Evolutionary conservation across 2,329 filamentous ascomycete species (phyloP).

Genomic region (Aurifilum marmelostoma): DNA sequence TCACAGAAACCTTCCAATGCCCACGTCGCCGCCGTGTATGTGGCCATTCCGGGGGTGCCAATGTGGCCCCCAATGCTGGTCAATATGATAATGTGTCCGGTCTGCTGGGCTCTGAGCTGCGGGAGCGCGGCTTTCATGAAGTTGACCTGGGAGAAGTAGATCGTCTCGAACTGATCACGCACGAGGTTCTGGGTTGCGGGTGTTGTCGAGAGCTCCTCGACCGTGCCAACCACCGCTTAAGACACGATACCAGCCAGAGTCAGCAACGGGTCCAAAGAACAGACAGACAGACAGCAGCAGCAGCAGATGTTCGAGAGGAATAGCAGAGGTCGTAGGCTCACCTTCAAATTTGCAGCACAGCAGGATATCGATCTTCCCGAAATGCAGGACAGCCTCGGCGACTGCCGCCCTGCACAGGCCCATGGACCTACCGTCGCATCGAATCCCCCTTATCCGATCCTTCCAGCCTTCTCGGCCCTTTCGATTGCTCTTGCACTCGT

Average conservation of each 20-base stretch:
- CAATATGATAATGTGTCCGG: slow-evolving; percentile 87
- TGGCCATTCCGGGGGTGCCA: slow-evolving; percentile 85
- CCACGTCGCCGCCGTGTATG: slow-evolving; percentile 93
- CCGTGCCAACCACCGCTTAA: slow-evolving; percentile 80
- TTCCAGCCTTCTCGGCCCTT: slow-evolving; percentile 78
- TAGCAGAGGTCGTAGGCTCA: slow-evolving; percentile 40
- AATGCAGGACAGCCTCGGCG: slow-evolving; percentile 81
- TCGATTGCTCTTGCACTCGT: slow-evolving; percentile 64
- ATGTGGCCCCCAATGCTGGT: slow-evolving; percentile 91
- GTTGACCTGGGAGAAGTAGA: slow-evolving; percentile 96
- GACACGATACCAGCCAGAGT: slow-evolving; percentile 28
- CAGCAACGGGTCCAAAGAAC: background rate
- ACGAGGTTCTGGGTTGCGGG: slow-evolving; percentile 76
- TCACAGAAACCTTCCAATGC: slow-evolving; percentile 96
- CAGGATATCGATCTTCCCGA: slow-evolving; percentile 86
- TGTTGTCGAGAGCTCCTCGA: slow-evolving; percentile 83
- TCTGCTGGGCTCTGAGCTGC: slow-evolving; percentile 75
- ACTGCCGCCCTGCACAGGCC: slow-evolving; percentile 82
- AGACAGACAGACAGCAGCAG: too few species aligned
- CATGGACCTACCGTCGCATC: slow-evolving; percentile 64
- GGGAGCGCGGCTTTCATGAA: slow-evolving; percentile 89
- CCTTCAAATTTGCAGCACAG: slow-evolving; percentile 88
- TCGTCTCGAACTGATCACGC: slow-evolving; percentile 88
- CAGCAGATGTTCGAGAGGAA: background rate
- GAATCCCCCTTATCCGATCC: slow-evolving; percentile 70